These are phyloP conservation scores for Solanum lycopersicoides DNA, from an alignment of 257 asterid genomes.

Conservation along the genomic window DNA sequence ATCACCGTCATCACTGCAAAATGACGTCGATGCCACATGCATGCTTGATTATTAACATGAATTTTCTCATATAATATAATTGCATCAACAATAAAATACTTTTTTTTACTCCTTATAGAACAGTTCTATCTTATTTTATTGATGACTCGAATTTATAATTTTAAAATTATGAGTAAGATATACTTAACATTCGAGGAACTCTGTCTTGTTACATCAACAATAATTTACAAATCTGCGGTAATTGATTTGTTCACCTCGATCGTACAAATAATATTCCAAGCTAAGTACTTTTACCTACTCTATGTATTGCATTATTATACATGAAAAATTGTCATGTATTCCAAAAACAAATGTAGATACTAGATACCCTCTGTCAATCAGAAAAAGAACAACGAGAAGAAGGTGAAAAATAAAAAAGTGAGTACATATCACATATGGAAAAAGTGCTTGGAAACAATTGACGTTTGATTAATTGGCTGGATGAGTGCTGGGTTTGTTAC, in stretches of 20 bases:
- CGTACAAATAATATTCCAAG: not conserved
- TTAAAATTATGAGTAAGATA: too few relatives aligned
- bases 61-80: not conserved
- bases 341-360: not conserved
- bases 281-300: not conserved
- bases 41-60: not conserved
- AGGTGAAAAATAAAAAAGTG: not conserved
- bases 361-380: not conserved
- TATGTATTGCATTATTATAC: not conserved
- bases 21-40: not conserved
- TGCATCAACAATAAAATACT: not conserved
- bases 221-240: not conserved
- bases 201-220: not conserved
- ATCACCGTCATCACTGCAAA: not conserved
- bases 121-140: too few relatives aligned
- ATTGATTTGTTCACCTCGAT: not conserved
- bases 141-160: not conserved
- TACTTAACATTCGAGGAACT: accelerated
- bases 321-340: not conserved
- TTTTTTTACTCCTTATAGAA: accelerated
- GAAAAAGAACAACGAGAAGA: not conserved
- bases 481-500: not conserved
- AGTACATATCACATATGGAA: not conserved
- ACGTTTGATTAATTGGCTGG: not conserved
- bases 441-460: not conserved